Evolutionary conservation across 805 yeast genomes (phyloP), one percentile per base, ranked within the genome.

Genomic region (Monosporozyma siamensis): DNA sequence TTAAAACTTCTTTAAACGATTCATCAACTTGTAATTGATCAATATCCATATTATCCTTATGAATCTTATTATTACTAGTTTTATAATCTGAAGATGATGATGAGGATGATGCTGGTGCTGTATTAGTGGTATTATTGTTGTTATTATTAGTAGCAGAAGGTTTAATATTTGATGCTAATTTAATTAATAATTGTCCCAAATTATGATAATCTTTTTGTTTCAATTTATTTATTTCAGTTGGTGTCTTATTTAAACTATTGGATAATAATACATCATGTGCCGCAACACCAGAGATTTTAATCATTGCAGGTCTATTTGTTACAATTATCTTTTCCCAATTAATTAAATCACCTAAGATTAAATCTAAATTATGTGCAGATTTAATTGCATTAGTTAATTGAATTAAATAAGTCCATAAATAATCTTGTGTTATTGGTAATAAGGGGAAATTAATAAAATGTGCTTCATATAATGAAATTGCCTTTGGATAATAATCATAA

Each of bases 401-500:
- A 14, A 80, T 71, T 41, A 83, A 61, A 52, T 87, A 85, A 26
- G 67, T 64, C 96, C 97, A 87, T 37, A 90, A 61, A 9, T 75
- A 56, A 7, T 76, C 74, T 55, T 81, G 88, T 0, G 81, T 77
- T 2, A 84, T 49, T 9, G 58, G 54, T 17, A 45, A 49, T 14
- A 50, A 38, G 9, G 58, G 61, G 44, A 53, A 53, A 41, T 54
- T 53, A 38, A 70, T 67, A 50, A 78, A 69, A 64, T 86, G 92
- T 15, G 72, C 69, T 47, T 87, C 95, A 44, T 69, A 66, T 38
- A 90, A 65, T 1, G 95, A 83, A 43, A 67, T 67, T 1, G 95
- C 73, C 46, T 77, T 68, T 20, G 98, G 97, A 60, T 74, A 84
- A 59, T 78, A 92, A 56, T 90, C 97, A 63, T 87, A 86, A 4